A percentile compares a stretch with the other conserved stretches of the same genome.
Evolutionary conservation across 2,329 filamentous ascomycete species (phyloP).

Genomic region (Ascochyta rabiei): DNA sequence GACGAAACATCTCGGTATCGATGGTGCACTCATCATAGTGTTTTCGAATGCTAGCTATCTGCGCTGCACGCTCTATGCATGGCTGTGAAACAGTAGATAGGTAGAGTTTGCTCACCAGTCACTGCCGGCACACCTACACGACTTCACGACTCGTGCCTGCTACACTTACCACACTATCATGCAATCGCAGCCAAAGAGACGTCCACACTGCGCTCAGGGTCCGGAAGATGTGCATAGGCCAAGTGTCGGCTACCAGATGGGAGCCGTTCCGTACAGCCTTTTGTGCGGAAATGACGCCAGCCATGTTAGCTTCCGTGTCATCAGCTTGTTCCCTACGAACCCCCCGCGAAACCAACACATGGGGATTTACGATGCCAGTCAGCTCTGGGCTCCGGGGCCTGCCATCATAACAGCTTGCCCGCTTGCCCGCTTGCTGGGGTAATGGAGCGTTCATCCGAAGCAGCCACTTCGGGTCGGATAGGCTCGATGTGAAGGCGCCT

Average conservation of each 20-base stretch:
- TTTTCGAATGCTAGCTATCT: too few relatives aligned
- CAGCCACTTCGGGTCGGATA: slow-evolving; percentile 25
- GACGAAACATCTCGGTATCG: too few relatives aligned
- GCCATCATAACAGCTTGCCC: neutral
- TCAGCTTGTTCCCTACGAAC: slow-evolving; percentile 6
- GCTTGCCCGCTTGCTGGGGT: slow-evolving; percentile 20
- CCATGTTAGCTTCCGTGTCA: slow-evolving; percentile 18
- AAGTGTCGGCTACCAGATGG: slow-evolving; percentile 14
- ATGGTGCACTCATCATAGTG: too few relatives aligned
- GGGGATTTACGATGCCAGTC: slow-evolving; percentile 17
- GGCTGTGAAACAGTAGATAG: too few relatives aligned
- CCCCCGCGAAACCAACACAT: slow-evolving; percentile 22
- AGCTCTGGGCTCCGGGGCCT: slow-evolving; percentile 10
- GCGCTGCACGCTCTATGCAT: too few relatives aligned
- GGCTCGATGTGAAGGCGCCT: slow-evolving; percentile 12
- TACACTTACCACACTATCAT: too few relatives aligned
- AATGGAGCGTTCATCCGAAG: slow-evolving; percentile 40
- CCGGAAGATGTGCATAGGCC: slow-evolving; percentile 2
- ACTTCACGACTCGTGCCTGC: too few relatives aligned
- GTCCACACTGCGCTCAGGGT: slow-evolving; percentile 20
- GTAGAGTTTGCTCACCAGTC: too few relatives aligned
- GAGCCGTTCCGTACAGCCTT: slow-evolving; percentile 23
- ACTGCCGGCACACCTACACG: too few relatives aligned
- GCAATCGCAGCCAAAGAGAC: neutral
- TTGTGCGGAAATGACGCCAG: slow-evolving; percentile 33